A percentile compares a stretch with the other conserved stretches of the same genome.
These are phyloP conservation scores for Colletotrichum horii DNA, from an alignment of 2,329 filamentous ascomycete genomes.

Conservation along the genomic window DNA sequence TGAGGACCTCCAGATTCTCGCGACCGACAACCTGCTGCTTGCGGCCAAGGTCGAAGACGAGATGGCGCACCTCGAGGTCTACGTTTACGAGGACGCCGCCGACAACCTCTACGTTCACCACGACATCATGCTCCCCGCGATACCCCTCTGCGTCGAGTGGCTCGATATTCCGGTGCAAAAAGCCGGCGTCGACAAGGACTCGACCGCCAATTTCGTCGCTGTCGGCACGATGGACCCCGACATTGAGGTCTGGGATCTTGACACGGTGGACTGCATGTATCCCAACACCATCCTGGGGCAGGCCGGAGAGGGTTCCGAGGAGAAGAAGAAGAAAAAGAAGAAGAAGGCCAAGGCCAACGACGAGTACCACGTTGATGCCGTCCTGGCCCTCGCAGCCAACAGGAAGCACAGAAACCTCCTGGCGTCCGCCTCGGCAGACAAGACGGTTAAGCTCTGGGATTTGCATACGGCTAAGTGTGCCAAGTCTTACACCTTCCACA, in stretches of 20 bases:
- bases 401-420: slow-evolving; percentile 92
- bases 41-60: slow-evolving; percentile 97
- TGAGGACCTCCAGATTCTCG: slow-evolving; percentile 90
- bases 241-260: slow-evolving; percentile 98
- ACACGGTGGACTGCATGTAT: slow-evolving; percentile 97
- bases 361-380: slow-evolving; percentile 90
- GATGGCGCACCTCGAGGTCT: slow-evolving; percentile 93
- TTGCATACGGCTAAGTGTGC: slow-evolving; percentile 90
- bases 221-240: slow-evolving; percentile 98
- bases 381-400: slow-evolving; percentile 91
- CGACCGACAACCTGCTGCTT: slow-evolving; percentile 90
- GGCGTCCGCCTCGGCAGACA: slow-evolving; percentile 93
- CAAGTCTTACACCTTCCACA: slow-evolving; percentile 95
- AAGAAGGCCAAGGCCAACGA: slow-evolving; percentile 90
- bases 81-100: slow-evolving; percentile 93
- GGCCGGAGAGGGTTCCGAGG: slow-evolving; percentile 58
- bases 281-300: slow-evolving; percentile 95
- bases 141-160: slow-evolving; percentile 96
- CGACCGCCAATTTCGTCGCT: slow-evolving; percentile 88
- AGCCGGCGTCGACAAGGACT: slow-evolving; percentile 62
- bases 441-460: slow-evolving; percentile 98
- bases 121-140: slow-evolving; percentile 98
- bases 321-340: slow-evolving; percentile 83
- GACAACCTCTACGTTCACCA: slow-evolving; percentile 99
- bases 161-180: slow-evolving; percentile 89